Percentiles rank a stretch among this genome's conserved stretches.
These are phyloP conservation scores for Leptomonas pyrrhocoris DNA, from an alignment of 208 protist species.

Conservation along the genomic window DNA sequence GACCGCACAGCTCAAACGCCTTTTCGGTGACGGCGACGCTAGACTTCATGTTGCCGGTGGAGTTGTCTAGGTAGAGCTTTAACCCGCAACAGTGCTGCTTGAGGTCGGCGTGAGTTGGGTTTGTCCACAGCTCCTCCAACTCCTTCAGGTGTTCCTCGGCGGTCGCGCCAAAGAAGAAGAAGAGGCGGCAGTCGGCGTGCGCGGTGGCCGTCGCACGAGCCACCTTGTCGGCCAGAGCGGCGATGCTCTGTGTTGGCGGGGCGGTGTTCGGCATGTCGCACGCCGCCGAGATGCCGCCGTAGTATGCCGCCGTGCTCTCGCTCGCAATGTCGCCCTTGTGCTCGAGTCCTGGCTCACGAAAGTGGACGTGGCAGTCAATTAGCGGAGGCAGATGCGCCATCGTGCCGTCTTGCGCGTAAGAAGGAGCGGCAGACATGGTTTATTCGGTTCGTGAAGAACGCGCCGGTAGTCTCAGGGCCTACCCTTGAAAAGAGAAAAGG, in stretches of 20 bases:
- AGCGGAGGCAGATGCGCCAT: constrained; percentile 72
- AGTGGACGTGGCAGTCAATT: constrained; percentile 95
- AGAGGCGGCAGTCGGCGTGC: constrained; percentile 44
- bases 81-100: constrained; percentile 71
- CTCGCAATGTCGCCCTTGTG: constrained; percentile 93
- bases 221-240: constrained; percentile 76
- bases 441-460: too few relatives aligned
- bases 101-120: constrained; percentile 50
- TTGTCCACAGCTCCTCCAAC: constrained; percentile 76
- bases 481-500: too few relatives aligned
- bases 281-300: constrained; percentile 85
- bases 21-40: constrained; percentile 56
- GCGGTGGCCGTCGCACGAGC: constrained; percentile 33
- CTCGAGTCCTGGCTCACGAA: constrained; percentile 92
- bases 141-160: constrained; percentile 58
- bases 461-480: too few relatives aligned
- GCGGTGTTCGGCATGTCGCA: constrained; percentile 92
- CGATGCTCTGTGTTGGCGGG: constrained; percentile 80
- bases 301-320: constrained; percentile 88
- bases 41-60: constrained; percentile 86
- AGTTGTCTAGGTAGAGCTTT: constrained; percentile 91
- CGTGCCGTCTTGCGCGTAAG: constrained; percentile 15
- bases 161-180: constrained; percentile 88
- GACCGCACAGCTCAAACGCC: constrained; percentile 77
- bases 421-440: constrained; percentile 10